These are phyloP conservation scores for Phlyctochytrium bullatum DNA, from an alignment of 192 early-diverging fungal species.

Conservation along the genomic window DNA sequence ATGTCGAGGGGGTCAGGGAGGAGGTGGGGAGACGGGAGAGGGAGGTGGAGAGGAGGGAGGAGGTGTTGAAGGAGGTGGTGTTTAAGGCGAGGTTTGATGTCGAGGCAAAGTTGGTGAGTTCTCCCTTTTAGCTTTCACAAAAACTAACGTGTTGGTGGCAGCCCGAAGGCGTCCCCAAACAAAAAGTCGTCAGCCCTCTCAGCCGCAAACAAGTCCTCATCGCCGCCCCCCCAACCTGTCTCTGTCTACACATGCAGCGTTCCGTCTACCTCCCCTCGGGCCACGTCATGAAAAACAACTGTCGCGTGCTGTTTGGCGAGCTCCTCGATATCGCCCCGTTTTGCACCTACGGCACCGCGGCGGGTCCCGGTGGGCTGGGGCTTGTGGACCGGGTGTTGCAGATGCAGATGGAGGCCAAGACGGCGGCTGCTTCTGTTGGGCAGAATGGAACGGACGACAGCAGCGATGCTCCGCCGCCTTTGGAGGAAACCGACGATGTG, in stretches of 20 bases:
- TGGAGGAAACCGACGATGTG: no score
- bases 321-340: slow-evolving; percentile 75
- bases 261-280: slow-evolving; percentile 73
- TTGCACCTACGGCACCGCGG: slow-evolving; percentile 65
- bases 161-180: slow-evolving; percentile 14
- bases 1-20: background rate
- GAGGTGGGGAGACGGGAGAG: background rate
- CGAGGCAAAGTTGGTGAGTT: slow-evolving; percentile 31
- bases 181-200: slow-evolving; percentile 3
- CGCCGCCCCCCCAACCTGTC: slow-evolving; percentile 75
- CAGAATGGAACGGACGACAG: slow-evolving; percentile 14
- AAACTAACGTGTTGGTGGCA: background rate
- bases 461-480: slow-evolving; percentile 10
- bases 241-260: slow-evolving; percentile 84
- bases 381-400: slow-evolving; percentile 29
- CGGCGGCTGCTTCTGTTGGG: slow-evolving; percentile 10
- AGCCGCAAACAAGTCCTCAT: slow-evolving; percentile 83
- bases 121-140: background rate
- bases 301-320: slow-evolving; percentile 66
- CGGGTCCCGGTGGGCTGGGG: slow-evolving; percentile 44
- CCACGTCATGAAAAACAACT: slow-evolving; percentile 73
- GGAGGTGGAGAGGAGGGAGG: slow-evolving; percentile 12
- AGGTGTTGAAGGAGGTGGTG: slow-evolving; percentile 17
- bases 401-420: slow-evolving; percentile 8
- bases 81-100: slow-evolving; percentile 24